These are phyloP conservation scores for Metschnikowia matae DNA, from an alignment of 805 yeast genomes.

Conservation along the genomic window DNA sequence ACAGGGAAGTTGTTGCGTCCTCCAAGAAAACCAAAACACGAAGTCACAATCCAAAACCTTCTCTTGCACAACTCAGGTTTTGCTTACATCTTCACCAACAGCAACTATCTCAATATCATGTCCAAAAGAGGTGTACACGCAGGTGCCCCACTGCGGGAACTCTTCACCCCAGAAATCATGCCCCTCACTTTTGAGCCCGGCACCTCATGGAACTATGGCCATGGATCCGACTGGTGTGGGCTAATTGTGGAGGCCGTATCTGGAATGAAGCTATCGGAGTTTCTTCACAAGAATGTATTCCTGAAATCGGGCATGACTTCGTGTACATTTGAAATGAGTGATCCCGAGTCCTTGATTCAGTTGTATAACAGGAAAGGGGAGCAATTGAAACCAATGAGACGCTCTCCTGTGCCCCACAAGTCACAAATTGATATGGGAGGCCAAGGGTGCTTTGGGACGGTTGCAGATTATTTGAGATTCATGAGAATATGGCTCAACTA, in stretches of 20 bases:
- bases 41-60: conserved; percentile 16
- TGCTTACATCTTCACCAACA: conserved; percentile 29
- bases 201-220: conserved; percentile 34
- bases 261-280: conserved; percentile 31
- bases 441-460: conserved; percentile 38
- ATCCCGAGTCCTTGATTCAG: conserved; percentile 6
- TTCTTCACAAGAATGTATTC: conserved; percentile 28
- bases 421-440: conserved; percentile 39
- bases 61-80: conserved; percentile 25
- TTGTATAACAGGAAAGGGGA: conserved; percentile 6
- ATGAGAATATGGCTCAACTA: conserved; percentile 37
- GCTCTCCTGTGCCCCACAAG: conserved; percentile 13
- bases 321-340: conserved; percentile 14
- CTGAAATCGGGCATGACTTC: conserved; percentile 32
- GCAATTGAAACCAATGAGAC: conserved; percentile 3
- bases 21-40: conserved; percentile 8
- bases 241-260: conserved; percentile 31
- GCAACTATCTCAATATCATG: conserved; percentile 26
- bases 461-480: conserved; percentile 36
- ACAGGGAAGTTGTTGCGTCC: conserved; percentile 13
- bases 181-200: conserved; percentile 35
- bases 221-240: conserved; percentile 38
- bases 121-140: conserved; percentile 19
- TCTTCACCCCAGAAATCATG: conserved; percentile 25
- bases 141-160: conserved; percentile 20